Percentiles rank a stretch among this genome's conserved stretches.
phyloP scores from a whole-genome alignment of 108 stramenopile genomes.

The Cylindrotheca closterium region DNA sequence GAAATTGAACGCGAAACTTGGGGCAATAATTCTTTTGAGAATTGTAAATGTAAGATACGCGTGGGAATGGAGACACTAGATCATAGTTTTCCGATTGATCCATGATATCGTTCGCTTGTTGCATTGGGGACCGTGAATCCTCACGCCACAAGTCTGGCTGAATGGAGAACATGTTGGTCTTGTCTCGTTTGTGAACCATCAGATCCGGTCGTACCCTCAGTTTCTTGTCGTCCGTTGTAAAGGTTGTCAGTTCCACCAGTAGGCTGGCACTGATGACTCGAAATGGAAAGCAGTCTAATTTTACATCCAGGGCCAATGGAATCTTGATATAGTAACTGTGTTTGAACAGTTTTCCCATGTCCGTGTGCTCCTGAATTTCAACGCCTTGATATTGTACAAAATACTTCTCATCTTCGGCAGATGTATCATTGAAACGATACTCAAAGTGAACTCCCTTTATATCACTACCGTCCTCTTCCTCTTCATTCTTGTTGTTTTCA shows the following conservation, averaged over 20 bases:
- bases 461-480: no score
- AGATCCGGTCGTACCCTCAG: neutral
- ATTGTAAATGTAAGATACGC: neutral
- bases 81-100: neutral
- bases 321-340: neutral
- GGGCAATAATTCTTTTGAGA: conserved; percentile 5
- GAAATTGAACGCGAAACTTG: neutral
- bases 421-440: conserved; percentile 8
- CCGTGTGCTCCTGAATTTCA: neutral
- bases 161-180: neutral
- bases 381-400: neutral
- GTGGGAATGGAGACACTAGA: neutral
- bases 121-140: neutral
- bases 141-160: neutral
- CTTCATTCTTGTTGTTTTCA: neutral
- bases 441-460: neutral
- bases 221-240: neutral
- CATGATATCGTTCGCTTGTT: conserved; percentile 1
- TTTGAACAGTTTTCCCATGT: neutral
- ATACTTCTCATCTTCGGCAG: neutral
- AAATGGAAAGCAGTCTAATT: neutral
- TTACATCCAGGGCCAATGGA: neutral
- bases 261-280: neutral
- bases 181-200: neutral
- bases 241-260: neutral